Conservation (phyloP, 345 rosid species). For the Citrus reticulata region DNA sequence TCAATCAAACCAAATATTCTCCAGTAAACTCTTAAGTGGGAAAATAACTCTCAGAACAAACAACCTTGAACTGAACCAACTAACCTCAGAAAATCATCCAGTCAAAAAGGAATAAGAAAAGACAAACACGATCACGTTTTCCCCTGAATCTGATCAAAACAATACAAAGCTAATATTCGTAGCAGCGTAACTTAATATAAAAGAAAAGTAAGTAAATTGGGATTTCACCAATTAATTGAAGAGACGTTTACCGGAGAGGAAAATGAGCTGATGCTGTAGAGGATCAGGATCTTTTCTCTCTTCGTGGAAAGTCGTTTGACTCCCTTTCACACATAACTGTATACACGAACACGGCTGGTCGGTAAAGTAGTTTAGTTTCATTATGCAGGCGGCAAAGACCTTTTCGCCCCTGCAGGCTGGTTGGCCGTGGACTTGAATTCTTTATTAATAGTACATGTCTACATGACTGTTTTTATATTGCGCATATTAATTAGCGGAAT, state of each 20-base stretch:
- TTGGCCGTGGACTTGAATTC: not conserved
- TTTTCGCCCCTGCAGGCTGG: slow-evolving; percentile 1
- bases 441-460: too few species aligned
- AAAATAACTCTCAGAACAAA: not conserved
- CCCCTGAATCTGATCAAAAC: not conserved
- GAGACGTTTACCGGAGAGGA: not conserved
- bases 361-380: slow-evolving; percentile 17
- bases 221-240: not conserved
- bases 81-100: not conserved
- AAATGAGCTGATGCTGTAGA: not conserved
- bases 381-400: not conserved
- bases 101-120: not conserved
- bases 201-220: not conserved
- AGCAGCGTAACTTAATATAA: not conserved
- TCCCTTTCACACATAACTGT: not conserved
- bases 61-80: not conserved
- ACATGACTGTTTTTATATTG: too few species aligned
- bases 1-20: slow-evolving; percentile 12
- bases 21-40: not conserved
- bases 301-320: slow-evolving; percentile 39
- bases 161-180: not conserved
- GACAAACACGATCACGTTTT: not conserved
- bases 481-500: too few species aligned
- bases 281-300: slow-evolving; percentile 12
- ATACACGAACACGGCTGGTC: slow-evolving; percentile 30